Percentiles rank a stretch among this genome's conserved stretches.
phyloP scores from a whole-genome alignment of 768 basidiomycete species.

The Tricholoma bakamatsutake region DNA sequence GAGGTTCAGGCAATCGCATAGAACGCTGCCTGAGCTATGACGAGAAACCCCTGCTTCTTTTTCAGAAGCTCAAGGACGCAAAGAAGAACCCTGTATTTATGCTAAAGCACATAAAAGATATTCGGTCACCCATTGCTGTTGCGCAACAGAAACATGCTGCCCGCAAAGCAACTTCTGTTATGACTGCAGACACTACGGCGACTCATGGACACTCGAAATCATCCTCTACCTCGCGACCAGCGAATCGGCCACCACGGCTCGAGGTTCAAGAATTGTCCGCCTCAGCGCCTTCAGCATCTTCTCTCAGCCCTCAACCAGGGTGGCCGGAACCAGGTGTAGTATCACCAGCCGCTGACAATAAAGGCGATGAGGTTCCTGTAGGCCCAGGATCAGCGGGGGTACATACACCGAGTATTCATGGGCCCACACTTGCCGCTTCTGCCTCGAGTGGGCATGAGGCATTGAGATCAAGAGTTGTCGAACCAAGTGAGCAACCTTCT shows the following conservation, averaged over 20 bases:
- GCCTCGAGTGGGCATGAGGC: slow-evolving; percentile 22
- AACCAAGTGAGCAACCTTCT: slow-evolving; percentile 12
- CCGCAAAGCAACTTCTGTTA: slow-evolving; percentile 66
- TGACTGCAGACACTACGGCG: slow-evolving; percentile 39
- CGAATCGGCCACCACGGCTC: slow-evolving; percentile 60
- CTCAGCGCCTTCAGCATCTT: slow-evolving; percentile 46
- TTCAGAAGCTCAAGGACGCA: slow-evolving; percentile 95
- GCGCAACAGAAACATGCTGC: slow-evolving; percentile 95
- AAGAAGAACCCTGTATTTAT: slow-evolving; percentile 99
- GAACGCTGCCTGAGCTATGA: slow-evolving; percentile 97
- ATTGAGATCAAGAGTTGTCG: slow-evolving; percentile 15
- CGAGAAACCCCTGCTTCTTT: slow-evolving; percentile 93
- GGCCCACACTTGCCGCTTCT: slow-evolving; percentile 23
- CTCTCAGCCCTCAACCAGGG: slow-evolving; percentile 59
- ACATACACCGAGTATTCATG: slow-evolving; percentile 17
- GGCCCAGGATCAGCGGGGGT: slow-evolving; percentile 30
- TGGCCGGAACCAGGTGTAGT: slow-evolving; percentile 67
- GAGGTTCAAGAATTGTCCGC: slow-evolving; percentile 61
- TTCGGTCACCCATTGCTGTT: slow-evolving; percentile 93
- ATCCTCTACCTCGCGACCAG: slow-evolving; percentile 32
- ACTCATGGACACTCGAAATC: slow-evolving; percentile 39
- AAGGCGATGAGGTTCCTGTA: slow-evolving; percentile 34
- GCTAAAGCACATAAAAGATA: slow-evolving; percentile 95
- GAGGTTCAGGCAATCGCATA: slow-evolving; percentile 56
- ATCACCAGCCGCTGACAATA: slow-evolving; percentile 47